These are phyloP conservation scores for Lignosus rhinocerotis DNA, from an alignment of 1,284 basidiomycete species.

Conservation along the genomic window DNA sequence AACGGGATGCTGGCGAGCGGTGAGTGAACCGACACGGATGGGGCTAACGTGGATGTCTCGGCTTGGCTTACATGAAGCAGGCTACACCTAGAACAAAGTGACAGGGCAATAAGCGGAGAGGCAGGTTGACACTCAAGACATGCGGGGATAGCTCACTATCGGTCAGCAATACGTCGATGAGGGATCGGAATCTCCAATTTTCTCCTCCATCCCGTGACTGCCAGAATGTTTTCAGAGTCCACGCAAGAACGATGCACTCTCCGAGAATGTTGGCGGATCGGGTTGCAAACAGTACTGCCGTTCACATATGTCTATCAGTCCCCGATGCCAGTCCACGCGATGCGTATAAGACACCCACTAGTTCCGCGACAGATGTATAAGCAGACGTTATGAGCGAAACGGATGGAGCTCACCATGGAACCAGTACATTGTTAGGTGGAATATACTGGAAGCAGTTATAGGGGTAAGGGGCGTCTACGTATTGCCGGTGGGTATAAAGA, in stretches of 20 bases:
- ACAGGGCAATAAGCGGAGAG: background rate
- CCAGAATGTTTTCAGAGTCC: background rate
- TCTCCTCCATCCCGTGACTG: background rate
- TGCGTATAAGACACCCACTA: background rate
- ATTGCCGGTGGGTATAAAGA: background rate
- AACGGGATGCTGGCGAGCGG: background rate
- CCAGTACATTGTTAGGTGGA: background rate
- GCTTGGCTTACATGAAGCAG: background rate
- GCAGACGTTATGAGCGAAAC: background rate
- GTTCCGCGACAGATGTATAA: background rate
- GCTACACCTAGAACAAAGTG: background rate
- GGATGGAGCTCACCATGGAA: background rate
- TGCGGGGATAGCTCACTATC: background rate
- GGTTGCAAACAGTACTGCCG: background rate
- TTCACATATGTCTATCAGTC: background rate
- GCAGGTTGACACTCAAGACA: too few species aligned
- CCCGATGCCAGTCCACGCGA: too few species aligned
- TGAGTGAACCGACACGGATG: background rate
- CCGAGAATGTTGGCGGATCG: background rate
- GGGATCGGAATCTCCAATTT: background rate
- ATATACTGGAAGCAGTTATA: background rate
- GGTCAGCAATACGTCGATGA: background rate
- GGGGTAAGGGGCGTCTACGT: background rate
- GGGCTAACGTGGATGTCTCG: background rate
- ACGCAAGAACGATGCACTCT: background rate